A percentile compares a stretch with the other conserved stretches of the same genome.
These are phyloP conservation scores for Verticillium klebahnii DNA, from an alignment of 2,329 filamentous ascomycete species.

Conservation along the genomic window DNA sequence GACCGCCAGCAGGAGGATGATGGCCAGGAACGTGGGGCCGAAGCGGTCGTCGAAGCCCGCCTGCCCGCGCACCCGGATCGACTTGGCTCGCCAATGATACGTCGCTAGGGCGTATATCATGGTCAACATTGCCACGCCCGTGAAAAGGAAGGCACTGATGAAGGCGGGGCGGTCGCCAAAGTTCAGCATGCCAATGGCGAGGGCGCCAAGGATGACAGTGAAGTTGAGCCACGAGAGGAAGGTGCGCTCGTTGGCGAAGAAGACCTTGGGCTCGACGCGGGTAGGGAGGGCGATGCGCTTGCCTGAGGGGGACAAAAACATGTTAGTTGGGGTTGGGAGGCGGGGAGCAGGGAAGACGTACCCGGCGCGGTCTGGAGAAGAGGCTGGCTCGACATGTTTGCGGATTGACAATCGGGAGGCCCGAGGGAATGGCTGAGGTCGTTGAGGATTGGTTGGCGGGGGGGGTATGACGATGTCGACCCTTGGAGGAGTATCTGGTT, in stretches of 20 bases:
- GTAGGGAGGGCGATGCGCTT: slow-evolving; percentile 98
- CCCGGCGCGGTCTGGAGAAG: slow-evolving; percentile 91
- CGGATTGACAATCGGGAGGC: background rate
- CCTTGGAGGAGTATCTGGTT: background rate
- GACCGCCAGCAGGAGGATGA: slow-evolving; percentile 84
- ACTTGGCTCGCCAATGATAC: slow-evolving; percentile 95
- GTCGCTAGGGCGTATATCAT: slow-evolving; percentile 95
- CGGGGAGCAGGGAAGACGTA: slow-evolving; percentile 35
- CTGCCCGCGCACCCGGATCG: slow-evolving; percentile 85
- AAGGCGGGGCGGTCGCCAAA: slow-evolving; percentile 93
- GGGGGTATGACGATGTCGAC: background rate
- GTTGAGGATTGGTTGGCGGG: background rate
- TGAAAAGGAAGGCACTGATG: slow-evolving; percentile 92
- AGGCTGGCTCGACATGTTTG: slow-evolving; percentile 87
- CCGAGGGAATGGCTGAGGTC: background rate
- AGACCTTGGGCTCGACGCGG: slow-evolving; percentile 98
- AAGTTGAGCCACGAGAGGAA: slow-evolving; percentile 99
- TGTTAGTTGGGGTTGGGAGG: slow-evolving; percentile 7
- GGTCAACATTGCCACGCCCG: slow-evolving; percentile 85
- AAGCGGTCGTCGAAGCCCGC: slow-evolving; percentile 96
- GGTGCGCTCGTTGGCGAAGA: slow-evolving; percentile 99
- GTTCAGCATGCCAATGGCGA: slow-evolving; percentile 95
- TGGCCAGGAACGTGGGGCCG: slow-evolving; percentile 83
- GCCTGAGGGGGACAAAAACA: slow-evolving; percentile 48
- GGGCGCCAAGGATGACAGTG: slow-evolving; percentile 93